phyloP scores from a whole-genome alignment of 2,329 filamentous ascomycete species.

The Macrophomina phaseolina region DNA sequence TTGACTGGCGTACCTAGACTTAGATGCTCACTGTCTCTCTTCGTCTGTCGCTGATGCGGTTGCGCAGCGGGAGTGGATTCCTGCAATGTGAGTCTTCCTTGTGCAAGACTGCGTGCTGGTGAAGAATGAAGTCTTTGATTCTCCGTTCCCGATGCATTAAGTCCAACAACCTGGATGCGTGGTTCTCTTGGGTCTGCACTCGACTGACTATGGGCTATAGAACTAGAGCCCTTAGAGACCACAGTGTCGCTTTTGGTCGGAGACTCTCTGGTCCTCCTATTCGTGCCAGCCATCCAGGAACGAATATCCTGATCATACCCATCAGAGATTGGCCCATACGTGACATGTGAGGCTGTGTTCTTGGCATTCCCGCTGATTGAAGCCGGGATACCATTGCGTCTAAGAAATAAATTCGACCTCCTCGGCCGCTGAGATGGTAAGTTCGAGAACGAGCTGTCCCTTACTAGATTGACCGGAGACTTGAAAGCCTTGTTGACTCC shows the following conservation, averaged over 20 bases:
- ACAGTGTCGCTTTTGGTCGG: neutral
- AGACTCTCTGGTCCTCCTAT: constrained; percentile 21
- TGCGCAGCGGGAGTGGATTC: neutral
- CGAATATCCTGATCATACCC: constrained; percentile 39
- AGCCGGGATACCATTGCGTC: neutral
- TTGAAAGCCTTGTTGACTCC: constrained; percentile 20
- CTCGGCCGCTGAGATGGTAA: neutral
- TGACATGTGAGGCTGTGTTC: neutral
- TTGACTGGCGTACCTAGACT: neutral
- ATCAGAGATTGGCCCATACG: constrained; percentile 29
- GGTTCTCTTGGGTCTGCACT: no score
- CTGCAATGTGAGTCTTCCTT: neutral
- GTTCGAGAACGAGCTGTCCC: constrained; percentile 8
- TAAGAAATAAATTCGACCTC: neutral
- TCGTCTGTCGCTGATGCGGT: neutral
- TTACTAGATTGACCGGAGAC: constrained; percentile 1
- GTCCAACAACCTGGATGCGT: no score
- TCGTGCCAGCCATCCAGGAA: constrained; percentile 34
- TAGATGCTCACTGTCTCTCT: neutral
- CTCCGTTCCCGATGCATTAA: no score
- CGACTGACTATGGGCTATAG: no score
- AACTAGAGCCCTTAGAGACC: neutral
- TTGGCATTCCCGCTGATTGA: neutral
- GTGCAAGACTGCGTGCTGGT: neutral
- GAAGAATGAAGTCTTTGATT: no score